Percentiles rank a stretch among this genome's conserved stretches.
These are phyloP conservation scores for Pyrenophora seminiperda DNA, from an alignment of 2,329 filamentous ascomycete genomes.

Conservation along the genomic window DNA sequence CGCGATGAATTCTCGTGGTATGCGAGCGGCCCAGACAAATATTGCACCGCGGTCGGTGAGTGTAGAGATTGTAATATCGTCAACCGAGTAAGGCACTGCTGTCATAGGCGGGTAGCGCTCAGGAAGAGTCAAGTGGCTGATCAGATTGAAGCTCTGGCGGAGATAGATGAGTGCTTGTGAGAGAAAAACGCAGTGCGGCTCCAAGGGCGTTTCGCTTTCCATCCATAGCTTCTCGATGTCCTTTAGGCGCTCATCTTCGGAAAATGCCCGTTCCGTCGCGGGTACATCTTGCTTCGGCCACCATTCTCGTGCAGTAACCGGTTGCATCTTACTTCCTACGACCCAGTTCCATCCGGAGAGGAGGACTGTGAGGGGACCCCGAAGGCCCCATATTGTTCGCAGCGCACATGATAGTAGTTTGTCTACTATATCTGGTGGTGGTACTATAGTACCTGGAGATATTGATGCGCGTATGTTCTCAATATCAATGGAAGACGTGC, in stretches of 20 bases:
- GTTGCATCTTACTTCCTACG: conserved; percentile 32
- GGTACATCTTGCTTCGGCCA: conserved; percentile 37
- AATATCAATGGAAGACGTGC: conserved; percentile 39
- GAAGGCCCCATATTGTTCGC: conserved; percentile 37
- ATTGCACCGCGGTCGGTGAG: conserved; percentile 43
- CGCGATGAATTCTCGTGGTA: conserved; percentile 38
- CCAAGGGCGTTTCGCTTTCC: conserved; percentile 14
- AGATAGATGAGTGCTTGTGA: conserved; percentile 32
- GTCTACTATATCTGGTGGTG: conserved; percentile 30
- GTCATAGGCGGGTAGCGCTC: conserved; percentile 31
- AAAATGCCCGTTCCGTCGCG: conserved; percentile 29
- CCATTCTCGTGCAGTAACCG: conserved; percentile 39
- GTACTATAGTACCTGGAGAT: conserved; percentile 19
- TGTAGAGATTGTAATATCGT: conserved; percentile 34
- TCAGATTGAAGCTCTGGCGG: conserved; percentile 38
- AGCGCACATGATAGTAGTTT: conserved; percentile 36
- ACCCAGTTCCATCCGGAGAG: conserved; percentile 42
- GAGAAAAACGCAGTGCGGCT: conserved; percentile 23
- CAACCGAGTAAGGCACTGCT: conserved; percentile 36
- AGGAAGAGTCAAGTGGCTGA: conserved; percentile 38
- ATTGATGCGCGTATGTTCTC: conserved; percentile 36
- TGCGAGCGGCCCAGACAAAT: conserved; percentile 38
- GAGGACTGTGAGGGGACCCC: conserved; percentile 39
- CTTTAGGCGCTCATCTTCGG: conserved; percentile 36
- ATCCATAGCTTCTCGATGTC: conserved; percentile 37